Evolutionary conservation across 2,329 filamentous ascomycete genomes (phyloP).

Genomic region (Venturia carpophila): DNA sequence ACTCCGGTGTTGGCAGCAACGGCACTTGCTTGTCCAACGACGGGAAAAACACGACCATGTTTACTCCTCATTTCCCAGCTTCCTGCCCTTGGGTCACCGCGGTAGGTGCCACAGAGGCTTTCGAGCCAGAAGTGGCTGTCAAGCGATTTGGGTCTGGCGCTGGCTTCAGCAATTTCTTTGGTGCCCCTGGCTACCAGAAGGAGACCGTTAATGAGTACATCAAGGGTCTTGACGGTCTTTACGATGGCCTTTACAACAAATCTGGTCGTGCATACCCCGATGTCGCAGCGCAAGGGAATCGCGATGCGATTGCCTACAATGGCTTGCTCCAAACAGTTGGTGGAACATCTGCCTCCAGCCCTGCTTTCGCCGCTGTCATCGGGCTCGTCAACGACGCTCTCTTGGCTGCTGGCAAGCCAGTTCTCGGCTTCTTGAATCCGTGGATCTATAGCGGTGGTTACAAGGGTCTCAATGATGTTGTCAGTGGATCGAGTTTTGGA

Average conservation of each 20-base stretch:
- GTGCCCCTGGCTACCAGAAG: conserved; percentile 22
- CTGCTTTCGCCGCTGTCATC: conserved; percentile 48
- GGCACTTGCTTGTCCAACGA: conserved; percentile 38
- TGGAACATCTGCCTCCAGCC: conserved; percentile 26
- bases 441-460: conserved; percentile 39
- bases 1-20: conserved; percentile 30
- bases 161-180: conserved; percentile 39
- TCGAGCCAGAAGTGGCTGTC: conserved; percentile 25
- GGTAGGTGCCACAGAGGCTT: conserved; percentile 30
- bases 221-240: neutral
- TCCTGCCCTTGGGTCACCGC: conserved; percentile 42
- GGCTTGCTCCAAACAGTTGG: neutral
- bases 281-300: conserved; percentile 19
- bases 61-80: conserved; percentile 41
- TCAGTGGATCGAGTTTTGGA: conserved; percentile 28
- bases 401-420: conserved; percentile 37
- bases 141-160: conserved; percentile 23
- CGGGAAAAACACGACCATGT: conserved; percentile 30
- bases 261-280: conserved; percentile 20
- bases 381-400: conserved; percentile 52
- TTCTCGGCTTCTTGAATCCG: conserved; percentile 49
- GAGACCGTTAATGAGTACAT: conserved; percentile 12
- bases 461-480: conserved; percentile 25
- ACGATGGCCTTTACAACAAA: conserved; percentile 19
- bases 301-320: conserved; percentile 3